Conservation (phyloP, 2,329 filamentous ascomycete genomes). For the Aureobasidium sp. region DNA sequence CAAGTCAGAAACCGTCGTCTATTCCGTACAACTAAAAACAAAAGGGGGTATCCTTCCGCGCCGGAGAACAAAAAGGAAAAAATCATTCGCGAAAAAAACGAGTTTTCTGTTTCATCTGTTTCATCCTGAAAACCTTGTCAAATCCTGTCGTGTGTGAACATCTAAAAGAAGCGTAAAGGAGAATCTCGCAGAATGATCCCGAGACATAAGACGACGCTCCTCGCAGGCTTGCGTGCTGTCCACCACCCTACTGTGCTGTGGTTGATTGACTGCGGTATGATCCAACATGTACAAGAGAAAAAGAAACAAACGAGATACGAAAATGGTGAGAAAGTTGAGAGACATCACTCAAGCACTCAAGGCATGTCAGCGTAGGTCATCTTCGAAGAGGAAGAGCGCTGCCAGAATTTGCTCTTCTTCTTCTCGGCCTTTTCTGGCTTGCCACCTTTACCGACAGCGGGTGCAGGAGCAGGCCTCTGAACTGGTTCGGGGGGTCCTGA, state of each 20-base stretch:
- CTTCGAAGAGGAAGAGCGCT: conserved; percentile 11
- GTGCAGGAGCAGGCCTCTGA: conserved; percentile 15
- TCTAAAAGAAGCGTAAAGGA: background rate
- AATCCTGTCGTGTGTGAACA: background rate
- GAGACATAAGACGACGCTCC: no score
- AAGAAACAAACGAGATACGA: background rate
- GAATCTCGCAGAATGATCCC: no score
- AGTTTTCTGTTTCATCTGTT: background rate
- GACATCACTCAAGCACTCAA: conserved; percentile 4
- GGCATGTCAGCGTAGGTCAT: conserved; percentile 20
- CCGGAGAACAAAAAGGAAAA: background rate
- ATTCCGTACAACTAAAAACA: background rate
- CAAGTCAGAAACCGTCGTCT: background rate
- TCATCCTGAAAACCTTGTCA: background rate
- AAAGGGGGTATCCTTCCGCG: background rate
- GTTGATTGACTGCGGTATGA: background rate
- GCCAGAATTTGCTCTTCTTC: conserved; percentile 18
- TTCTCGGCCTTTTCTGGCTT: conserved; percentile 20
- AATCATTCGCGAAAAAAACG: background rate
- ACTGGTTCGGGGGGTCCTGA: conserved; percentile 27
- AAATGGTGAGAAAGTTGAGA: background rate
- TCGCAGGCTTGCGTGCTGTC: background rate
- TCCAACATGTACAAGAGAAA: background rate
- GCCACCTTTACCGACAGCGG: background rate
- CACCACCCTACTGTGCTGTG: background rate